These are phyloP conservation scores for Penicillium decumbens DNA, from an alignment of 2,329 filamentous ascomycete genomes.

Conservation along the genomic window DNA sequence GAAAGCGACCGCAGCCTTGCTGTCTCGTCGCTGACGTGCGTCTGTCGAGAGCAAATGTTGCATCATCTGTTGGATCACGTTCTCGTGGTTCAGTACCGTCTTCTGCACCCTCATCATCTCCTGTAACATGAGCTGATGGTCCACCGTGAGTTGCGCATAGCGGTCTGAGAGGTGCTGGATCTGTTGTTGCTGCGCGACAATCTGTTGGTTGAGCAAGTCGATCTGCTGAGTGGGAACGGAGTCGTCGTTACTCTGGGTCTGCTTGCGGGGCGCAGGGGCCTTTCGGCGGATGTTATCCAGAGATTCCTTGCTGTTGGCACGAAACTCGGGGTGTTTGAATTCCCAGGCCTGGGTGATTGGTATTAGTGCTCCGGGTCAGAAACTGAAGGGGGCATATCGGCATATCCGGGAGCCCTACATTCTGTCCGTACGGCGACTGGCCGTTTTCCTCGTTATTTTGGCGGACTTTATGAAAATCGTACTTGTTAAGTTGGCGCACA, in stretches of 20 bases:
- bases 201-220: constrained; percentile 78
- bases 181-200: constrained; percentile 87
- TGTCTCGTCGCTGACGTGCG: constrained; percentile 60
- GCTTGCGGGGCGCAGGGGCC: constrained; percentile 83
- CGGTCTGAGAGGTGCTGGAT: constrained; percentile 81
- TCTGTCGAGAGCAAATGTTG: constrained; percentile 62
- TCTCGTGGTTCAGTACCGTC: constrained; percentile 67
- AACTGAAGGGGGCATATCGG: background rate
- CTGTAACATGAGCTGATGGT: constrained; percentile 61
- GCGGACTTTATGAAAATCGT: constrained; percentile 97
- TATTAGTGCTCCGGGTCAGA: constrained; percentile 25
- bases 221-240: constrained; percentile 81
- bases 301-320: constrained; percentile 90
- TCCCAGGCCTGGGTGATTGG: constrained; percentile 67
- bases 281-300: constrained; percentile 95
- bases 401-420: constrained; percentile 49
- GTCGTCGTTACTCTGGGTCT: constrained; percentile 62
- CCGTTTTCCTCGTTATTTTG: constrained; percentile 83
- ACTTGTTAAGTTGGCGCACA: constrained; percentile 92
- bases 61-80: constrained; percentile 67
- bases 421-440: constrained; percentile 73
- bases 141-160: constrained; percentile 70
- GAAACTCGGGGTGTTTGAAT: constrained; percentile 96
- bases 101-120: constrained; percentile 62
- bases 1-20: constrained; percentile 43